These are phyloP conservation scores for Passalora sequoiae DNA, from an alignment of 2,329 filamentous ascomycete genomes.

Conservation along the genomic window DNA sequence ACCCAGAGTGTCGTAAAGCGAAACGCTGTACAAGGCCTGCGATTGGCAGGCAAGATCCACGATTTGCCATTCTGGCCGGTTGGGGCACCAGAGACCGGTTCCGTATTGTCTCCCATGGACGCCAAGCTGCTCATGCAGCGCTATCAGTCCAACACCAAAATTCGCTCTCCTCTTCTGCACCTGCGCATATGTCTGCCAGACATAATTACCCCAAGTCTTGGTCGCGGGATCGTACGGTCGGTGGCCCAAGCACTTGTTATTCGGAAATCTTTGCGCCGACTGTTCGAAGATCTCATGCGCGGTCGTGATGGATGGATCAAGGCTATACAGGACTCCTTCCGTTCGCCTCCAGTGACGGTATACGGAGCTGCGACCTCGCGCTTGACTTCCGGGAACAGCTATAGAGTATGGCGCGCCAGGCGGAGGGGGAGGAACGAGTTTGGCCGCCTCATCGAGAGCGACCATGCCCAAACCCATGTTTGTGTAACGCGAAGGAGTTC, in stretches of 20 bases:
- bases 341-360: conserved; percentile 80
- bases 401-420: conserved; percentile 74
- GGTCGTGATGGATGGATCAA: conserved; percentile 55
- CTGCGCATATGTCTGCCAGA: conserved; percentile 78
- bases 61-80: conserved; percentile 85
- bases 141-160: conserved; percentile 77
- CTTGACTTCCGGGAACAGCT: conserved; percentile 67
- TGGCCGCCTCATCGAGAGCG: conserved; percentile 33
- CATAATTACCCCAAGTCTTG: conserved; percentile 69
- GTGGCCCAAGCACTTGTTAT: conserved; percentile 69
- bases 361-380: conserved; percentile 64
- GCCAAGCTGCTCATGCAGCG: conserved; percentile 70
- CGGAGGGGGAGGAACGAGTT: conserved; percentile 60
- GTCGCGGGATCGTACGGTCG: conserved; percentile 71
- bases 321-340: conserved; percentile 65
- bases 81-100: conserved; percentile 80
- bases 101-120: conserved; percentile 64
- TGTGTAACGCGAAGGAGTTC: background rate
- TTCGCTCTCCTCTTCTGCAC: conserved; percentile 75
- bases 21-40: conserved; percentile 83
- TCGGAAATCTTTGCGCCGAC: conserved; percentile 55
- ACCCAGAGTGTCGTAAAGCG: conserved; percentile 92
- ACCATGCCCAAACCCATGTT: conserved; percentile 11
- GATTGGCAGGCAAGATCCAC: conserved; percentile 81
- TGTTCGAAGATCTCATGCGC: conserved; percentile 35